Conservation (phyloP, 768 basidiomycete genomes). For the Auricularia sp. region DNA sequence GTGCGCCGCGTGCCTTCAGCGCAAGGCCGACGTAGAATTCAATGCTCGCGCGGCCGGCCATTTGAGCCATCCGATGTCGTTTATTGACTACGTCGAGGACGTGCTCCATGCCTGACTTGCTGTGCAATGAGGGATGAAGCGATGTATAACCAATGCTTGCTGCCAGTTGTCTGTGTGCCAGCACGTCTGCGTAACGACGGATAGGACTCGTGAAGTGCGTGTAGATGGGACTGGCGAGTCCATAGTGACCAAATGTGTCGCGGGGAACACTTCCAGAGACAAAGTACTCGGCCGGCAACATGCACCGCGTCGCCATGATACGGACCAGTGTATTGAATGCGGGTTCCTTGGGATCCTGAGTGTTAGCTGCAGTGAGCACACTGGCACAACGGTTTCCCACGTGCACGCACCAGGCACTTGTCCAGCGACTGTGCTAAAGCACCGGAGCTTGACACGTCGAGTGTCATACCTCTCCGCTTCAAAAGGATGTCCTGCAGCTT, state of each 20-base stretch:
- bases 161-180: slow-evolving; percentile 86
- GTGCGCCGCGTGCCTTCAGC: slow-evolving; percentile 53
- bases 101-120: slow-evolving; percentile 79
- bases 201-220: slow-evolving; percentile 99
- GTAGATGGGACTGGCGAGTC: slow-evolving; percentile 93
- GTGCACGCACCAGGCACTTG: slow-evolving; percentile 58
- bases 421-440: slow-evolving; percentile 85
- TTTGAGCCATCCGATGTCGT: slow-evolving; percentile 92
- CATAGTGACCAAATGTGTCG: slow-evolving; percentile 94
- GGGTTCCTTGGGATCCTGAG: slow-evolving; percentile 68
- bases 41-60: slow-evolving; percentile 91
- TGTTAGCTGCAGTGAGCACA: background rate
- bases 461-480: slow-evolving; percentile 70
- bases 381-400: background rate
- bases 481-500: slow-evolving; percentile 84
- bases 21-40: slow-evolving; percentile 97
- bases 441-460: slow-evolving; percentile 88
- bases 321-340: slow-evolving; percentile 96
- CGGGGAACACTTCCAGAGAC: slow-evolving; percentile 87
- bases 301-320: slow-evolving; percentile 98
- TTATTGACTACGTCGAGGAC: slow-evolving; percentile 80
- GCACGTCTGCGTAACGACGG: slow-evolving; percentile 92
- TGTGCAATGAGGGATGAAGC: slow-evolving; percentile 80
- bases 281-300: slow-evolving; percentile 98
- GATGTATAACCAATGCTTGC: slow-evolving; percentile 79